These are phyloP conservation scores for Chenopodium formosanum DNA, from an alignment of 148 eudicot species.

Conservation along the genomic window DNA sequence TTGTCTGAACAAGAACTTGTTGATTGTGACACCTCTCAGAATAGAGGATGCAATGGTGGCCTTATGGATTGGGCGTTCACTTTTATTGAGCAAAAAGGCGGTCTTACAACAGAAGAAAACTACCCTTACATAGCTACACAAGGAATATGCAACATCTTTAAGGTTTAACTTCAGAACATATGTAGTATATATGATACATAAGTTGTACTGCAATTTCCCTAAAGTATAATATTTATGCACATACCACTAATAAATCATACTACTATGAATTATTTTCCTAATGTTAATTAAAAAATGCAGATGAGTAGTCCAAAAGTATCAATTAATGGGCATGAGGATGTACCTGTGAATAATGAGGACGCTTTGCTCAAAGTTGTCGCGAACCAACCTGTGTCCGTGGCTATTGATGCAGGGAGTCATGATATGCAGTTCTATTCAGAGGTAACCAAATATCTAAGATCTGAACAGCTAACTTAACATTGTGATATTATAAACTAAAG, in stretches of 20 bases:
- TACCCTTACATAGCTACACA: conserved; percentile 76
- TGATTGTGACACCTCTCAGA: conserved; percentile 71
- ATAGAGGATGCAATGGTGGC: conserved; percentile 87
- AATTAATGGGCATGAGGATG: conserved; percentile 80
- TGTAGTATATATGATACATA: not conserved
- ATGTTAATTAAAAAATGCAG: conserved; percentile 24
- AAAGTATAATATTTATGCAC: not conserved
- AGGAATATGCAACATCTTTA: conserved; percentile 52
- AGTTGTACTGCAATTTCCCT: not conserved
- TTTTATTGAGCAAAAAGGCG: conserved; percentile 63
- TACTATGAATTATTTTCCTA: no score
- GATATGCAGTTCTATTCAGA: conserved; percentile 78
- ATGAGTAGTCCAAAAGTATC: conserved; percentile 49
- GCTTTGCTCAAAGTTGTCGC: conserved; percentile 79
- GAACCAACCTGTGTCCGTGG: conserved; percentile 76
- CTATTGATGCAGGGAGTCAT: conserved; percentile 74
- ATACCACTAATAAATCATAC: not conserved
- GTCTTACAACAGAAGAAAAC: conserved; percentile 57
- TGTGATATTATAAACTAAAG: not conserved
- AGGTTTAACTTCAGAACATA: conserved; percentile 33
- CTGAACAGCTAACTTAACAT: not conserved
- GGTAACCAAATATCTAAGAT: conserved; percentile 31
- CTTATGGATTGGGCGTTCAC: conserved; percentile 79
- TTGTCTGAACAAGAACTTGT: conserved; percentile 89
- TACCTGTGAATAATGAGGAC: conserved; percentile 65